Evolutionary conservation across 2,329 filamentous ascomycete species (phyloP), one percentile per base, ranked within the genome.

Genomic region (Alternaria sp.): DNA sequence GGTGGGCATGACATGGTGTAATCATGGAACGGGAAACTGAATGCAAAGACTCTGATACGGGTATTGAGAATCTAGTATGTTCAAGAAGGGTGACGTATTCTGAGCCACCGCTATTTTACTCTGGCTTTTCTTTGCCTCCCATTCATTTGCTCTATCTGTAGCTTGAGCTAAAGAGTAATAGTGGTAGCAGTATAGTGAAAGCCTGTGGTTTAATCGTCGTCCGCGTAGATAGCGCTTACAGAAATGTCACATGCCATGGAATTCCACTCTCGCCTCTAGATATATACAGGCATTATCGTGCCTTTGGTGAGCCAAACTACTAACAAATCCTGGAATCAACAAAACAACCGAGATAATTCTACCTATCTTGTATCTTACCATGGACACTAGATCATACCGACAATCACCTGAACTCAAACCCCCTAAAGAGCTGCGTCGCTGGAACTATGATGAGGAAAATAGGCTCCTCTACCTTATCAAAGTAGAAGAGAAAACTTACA

Each of bases 371-470:
- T 4, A n/a, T 14, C 30, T 42, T 11, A 30, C 1, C 9, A 53
- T 53, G 26, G 12, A 28, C 22, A 11, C 51, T 30, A 16, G 36
- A 49, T 38, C 22, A 16, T 7, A 16, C 8, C 18, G n/a, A 20
- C 12, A 54, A 46, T 9, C 28, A n/a, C 8, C n/a, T 44, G 18
- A 32, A 24, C 54, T 14, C 14, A 30, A 28, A 24, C 20, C n/a
- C 6, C 56, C 18, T 34, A 34, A 16, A 11, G 49, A 39, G 16
- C 7, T 32, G n/a, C 63, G 57, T 11, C 47, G 48, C 38, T 63
- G 63, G 63, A 61, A 43, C 11, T 32, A 36, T n/a, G 48, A 39
- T 3, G 63, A 65, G 41, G 51, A 59, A 16, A 14, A 14, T 11
- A 28, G 24, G 8, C 57, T 65, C 7, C 38, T 57, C 7, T 28